These are phyloP conservation scores for Ceratocystis diversiconidia DNA, from an alignment of 2,329 filamentous ascomycete species.

Conservation along the genomic window DNA sequence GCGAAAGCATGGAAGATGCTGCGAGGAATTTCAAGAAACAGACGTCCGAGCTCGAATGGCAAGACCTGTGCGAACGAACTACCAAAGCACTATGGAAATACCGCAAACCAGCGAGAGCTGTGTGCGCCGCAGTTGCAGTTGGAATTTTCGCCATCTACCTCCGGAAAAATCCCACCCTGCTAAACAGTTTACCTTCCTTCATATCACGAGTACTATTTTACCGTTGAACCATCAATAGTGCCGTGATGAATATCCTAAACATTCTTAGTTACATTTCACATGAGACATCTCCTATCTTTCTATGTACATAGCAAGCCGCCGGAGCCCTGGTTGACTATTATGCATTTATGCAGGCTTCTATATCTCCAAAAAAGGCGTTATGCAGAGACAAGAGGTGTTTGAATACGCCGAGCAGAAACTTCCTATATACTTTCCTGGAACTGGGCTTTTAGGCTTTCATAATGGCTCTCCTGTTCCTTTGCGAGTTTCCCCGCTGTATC, in stretches of 20 bases:
- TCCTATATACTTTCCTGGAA: constrained; percentile 34
- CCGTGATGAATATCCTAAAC: neutral
- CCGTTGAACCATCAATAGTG: neutral
- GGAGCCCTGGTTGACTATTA: neutral
- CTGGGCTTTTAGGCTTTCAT: constrained; percentile 49
- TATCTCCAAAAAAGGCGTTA: neutral
- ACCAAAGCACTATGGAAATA: constrained; percentile 30
- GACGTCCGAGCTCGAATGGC: constrained; percentile 45
- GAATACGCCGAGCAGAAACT: neutral
- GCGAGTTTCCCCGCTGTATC: constrained; percentile 61
- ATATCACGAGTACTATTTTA: neutral
- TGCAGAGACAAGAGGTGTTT: neutral
- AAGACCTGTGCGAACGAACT: constrained; percentile 21
- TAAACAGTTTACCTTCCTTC: constrained; percentile 10
- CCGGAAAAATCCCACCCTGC: constrained; percentile 31
- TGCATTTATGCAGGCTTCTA: neutral
- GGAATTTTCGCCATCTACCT: constrained; percentile 56
- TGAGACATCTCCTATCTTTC: neutral
- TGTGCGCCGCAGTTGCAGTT: constrained; percentile 51
- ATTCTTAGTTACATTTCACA: neutral
- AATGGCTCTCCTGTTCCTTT: constrained; percentile 59
- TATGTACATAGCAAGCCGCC: neutral
- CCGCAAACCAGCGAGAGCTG: constrained; percentile 45
- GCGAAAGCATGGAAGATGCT: constrained; percentile 48
- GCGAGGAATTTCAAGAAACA: constrained; percentile 55